Conservation (phyloP, 208 protist genomes). For the Naegleria gruberi region DNA sequence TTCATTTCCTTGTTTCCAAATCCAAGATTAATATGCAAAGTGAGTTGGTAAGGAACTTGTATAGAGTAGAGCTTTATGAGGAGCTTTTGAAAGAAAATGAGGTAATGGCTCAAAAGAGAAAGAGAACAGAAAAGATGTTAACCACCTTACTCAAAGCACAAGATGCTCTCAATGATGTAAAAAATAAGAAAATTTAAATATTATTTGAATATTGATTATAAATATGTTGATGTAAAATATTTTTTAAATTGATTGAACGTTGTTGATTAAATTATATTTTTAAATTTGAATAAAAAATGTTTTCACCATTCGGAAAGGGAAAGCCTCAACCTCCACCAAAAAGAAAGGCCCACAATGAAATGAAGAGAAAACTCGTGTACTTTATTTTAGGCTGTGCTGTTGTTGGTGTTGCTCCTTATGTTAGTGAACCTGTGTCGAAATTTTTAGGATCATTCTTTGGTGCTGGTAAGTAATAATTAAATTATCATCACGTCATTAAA, state of each 20-base stretch:
- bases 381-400: not conserved
- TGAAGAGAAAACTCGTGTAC: not conserved
- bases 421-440: not conserved
- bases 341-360: not conserved
- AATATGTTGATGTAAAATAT: too few species aligned
- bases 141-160: slow-evolving; percentile 69
- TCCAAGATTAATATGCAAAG: slow-evolving; percentile 79
- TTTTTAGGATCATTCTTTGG: too few species aligned
- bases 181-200: slow-evolving; percentile 37
- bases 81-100: slow-evolving; percentile 84
- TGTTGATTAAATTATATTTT: not conserved
- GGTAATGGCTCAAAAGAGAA: slow-evolving; percentile 67
- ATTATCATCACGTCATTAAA: too few species aligned
- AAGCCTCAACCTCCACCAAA: not conserved
- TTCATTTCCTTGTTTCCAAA: slow-evolving; percentile 91
- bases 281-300: not conserved
- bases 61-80: slow-evolving; percentile 77
- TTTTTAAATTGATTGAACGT: not conserved
- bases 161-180: slow-evolving; percentile 64
- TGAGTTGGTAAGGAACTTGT: slow-evolving; percentile 82
- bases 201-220: too few species aligned
- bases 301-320: not conserved
- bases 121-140: slow-evolving; percentile 75
- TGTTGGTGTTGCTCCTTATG: not conserved
- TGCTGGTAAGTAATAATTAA: too few species aligned